Evolutionary conservation across 352 stramenopile genomes (phyloP).

Genomic region (Phytopythium helicoides): DNA sequence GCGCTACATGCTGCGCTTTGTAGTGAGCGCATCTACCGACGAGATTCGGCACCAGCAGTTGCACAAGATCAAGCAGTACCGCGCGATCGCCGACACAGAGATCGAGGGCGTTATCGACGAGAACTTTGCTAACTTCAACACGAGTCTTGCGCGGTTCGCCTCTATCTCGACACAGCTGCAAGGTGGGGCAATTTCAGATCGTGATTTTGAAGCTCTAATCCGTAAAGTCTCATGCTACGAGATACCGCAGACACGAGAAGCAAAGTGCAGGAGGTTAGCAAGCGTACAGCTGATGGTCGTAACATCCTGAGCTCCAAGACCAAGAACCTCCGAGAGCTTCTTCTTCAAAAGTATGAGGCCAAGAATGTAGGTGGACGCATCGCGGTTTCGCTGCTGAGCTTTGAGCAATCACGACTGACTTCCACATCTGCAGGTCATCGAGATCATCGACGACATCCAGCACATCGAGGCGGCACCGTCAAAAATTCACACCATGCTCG

Average conservation of each 20-base stretch:
- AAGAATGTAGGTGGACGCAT: conserved; percentile 43
- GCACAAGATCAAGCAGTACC: conserved; percentile 52
- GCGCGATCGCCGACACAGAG: conserved; percentile 66
- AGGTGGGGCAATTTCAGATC: conserved; percentile 22
- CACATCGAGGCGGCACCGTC: conserved; percentile 67
- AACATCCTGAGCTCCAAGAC: conserved; percentile 83
- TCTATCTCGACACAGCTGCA: conserved; percentile 75
- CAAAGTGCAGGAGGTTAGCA: conserved; percentile 66
- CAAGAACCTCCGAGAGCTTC: conserved; percentile 74
- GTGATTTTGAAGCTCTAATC: too few species aligned
- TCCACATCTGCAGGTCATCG: conserved; percentile 41
- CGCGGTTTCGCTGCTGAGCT: background rate
- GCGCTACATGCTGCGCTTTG: conserved; percentile 79
- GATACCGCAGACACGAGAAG: conserved; percentile 50
- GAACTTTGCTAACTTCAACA: conserved; percentile 86
- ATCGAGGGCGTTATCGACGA: conserved; percentile 83
- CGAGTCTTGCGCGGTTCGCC: conserved; percentile 75
- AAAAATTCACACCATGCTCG: conserved; percentile 62
- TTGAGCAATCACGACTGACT: background rate
- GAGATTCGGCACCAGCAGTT: conserved; percentile 71
- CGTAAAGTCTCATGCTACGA: too few species aligned
- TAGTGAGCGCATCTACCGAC: conserved; percentile 65
- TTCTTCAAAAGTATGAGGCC: conserved; percentile 80
- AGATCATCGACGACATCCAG: conserved; percentile 84
- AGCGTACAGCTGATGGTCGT: conserved; percentile 70